Evolutionary conservation across 305 asterid genomes (phyloP).

Genomic region (Solanum aculeatissimum): DNA sequence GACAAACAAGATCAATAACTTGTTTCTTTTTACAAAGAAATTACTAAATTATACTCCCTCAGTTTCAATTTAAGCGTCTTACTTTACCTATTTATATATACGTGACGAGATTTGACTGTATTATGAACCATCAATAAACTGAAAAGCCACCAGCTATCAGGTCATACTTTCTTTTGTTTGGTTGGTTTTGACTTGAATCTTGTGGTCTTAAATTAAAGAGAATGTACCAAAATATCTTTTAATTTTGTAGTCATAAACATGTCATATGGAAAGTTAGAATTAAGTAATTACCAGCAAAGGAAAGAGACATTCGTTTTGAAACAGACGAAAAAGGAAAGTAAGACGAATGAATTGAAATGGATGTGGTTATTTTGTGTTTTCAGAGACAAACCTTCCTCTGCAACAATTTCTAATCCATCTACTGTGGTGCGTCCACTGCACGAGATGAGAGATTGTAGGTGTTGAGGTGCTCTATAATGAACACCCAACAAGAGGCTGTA

Average conservation of each 20-base stretch:
- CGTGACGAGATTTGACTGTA: neutral
- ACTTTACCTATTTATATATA: neutral
- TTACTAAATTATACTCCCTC: neutral
- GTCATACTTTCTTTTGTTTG: neutral
- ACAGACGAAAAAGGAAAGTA: neutral
- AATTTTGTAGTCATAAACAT: neutral
- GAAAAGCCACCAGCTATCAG: neutral
- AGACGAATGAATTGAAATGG: neutral
- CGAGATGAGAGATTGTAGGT: conserved; percentile 58
- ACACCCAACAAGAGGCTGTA: conserved; percentile 98
- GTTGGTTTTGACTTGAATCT: neutral
- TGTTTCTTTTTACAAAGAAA: neutral
- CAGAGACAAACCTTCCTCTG: conserved; percentile 66
- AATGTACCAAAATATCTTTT: neutral
- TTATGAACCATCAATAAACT: neutral
- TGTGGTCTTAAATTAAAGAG: neutral
- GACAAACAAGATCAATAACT: neutral
- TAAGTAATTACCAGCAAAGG: neutral
- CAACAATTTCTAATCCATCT: conserved; percentile 78
- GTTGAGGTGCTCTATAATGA: conserved; percentile 96
- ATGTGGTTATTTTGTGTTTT: neutral
- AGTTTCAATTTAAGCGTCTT: neutral
- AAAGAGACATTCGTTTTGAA: neutral
- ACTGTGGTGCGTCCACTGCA: conserved; percentile 32
- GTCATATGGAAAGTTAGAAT: neutral